Evolutionary conservation across 2,329 filamentous ascomycete genomes (phyloP), one percentile per base, ranked within the genome.

Genomic region (Graphilbum ipis-grandicollis): DNA sequence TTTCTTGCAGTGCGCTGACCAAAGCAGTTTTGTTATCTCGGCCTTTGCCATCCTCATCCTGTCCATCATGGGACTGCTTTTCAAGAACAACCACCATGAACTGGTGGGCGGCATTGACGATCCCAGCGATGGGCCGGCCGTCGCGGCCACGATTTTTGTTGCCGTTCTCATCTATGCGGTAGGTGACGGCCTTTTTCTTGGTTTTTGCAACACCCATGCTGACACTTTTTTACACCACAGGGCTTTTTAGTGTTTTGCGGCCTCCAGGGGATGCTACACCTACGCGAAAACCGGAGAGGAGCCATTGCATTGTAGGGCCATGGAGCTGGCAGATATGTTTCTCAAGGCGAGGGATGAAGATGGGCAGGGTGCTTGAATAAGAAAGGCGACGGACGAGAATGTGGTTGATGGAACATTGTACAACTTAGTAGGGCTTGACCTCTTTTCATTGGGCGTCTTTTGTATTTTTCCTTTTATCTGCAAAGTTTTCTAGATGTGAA

Each of bases 161-260:
- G 83, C 88, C 31, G 86, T 96, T 31, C 65, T 84, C 36, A 78
- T 96, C 52, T 96, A 96, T 54, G 72, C 68, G 47, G 88, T 94
- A 76, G 46, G 82, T 73, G 38, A 40, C 28, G 30, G 18, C 32
- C 19, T 23, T 9, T 18, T 5, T 22, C 5, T 17, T n/a, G 14
- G 9, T 18, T 18, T 15, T 1, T n/a, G 7, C 23, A 26, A 9
- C 26, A 31, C 12, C n/a, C 14, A 29, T n/a, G 9, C 19, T 7
- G 15, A 5, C 31, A 13, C 13, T 23, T 28, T n/a, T n/a, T n/a
- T n/a, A n/a, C n/a, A n/a, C n/a, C n/a, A n/a, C 32, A 92, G 86
- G 75, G 68, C 15, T 96, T 96, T 66, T 71, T 94, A 39, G 67
- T 92, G 35, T 94, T 93, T 62, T 96, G 88, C 59, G 81, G 79